Base-by-base conservation (phyloP, 768 basidiomycete species). In the Naganishia vaughanmartiniae region DNA sequence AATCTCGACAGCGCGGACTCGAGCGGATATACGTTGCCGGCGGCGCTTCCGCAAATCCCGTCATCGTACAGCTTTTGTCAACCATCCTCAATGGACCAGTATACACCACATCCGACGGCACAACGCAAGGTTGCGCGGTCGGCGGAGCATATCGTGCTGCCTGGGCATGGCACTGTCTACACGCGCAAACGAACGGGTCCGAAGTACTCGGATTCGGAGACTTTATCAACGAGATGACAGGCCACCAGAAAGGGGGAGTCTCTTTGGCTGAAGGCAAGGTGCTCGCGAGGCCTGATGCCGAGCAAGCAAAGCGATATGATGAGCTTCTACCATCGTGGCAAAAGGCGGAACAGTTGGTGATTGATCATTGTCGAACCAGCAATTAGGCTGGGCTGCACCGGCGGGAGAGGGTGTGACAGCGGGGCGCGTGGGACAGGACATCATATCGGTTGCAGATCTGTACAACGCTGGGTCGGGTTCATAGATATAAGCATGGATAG, bases 31-130 rank as follows among this genome's bases (percentile, higher is more conserved):
- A 92, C 54, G 84, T 90, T 42, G 89, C 89, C 6, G 92, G 92
- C 17, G 92, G 92, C 31, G 87, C 89, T 0, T 89, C 89, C 7
- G 86, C 86, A 1, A 93, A 92, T 76, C 83, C 83, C 42, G 86
- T 85, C 45, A 89, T 92, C 75, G 85, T 87, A 55, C 89, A 90
- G 74, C 80, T 91, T 48, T 87, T 87, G 24, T 89, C 91, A 42
- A 89, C 92, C 78, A 83, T 92, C n/a, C 88, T 93, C 72, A 84
- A 84, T 54, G 88, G 91, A 83, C 86, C 87, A 54, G 88, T 90
- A 15, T 91, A 87, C 77, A 85, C 51, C 5, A 65, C 55, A 17
- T 46, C 51, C 0, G 65, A 65, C 34, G 55, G 67, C 19, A 72
- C 67, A 28, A 60, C 67, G 1, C 69, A 70, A 42, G 71, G 71